Base-by-base conservation (phyloP, 148 eudicot species). In the Euryodendron excelsum region DNA sequence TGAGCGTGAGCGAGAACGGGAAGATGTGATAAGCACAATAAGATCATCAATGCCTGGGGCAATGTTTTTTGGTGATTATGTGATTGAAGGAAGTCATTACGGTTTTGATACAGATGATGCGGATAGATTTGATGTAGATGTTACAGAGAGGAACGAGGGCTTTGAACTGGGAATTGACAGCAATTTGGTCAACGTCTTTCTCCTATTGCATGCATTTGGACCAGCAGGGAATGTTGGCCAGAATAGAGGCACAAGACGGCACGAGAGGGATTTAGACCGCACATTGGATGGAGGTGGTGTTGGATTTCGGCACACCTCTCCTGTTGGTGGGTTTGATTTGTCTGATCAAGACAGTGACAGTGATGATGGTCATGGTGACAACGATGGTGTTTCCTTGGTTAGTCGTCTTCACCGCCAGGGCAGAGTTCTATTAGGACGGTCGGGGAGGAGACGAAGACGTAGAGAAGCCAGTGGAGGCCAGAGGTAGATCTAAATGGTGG, bases 21-120 rank as follows among this genome's bases (percentile, higher is more conserved):
- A 83, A 0, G 93, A 90, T 45, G 91, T 86, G 27, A 81, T 90
- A 31, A 90, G 91, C 78, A 86, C 88, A 13, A 82, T 90, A 44
- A 88, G 82, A 23, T 88, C 93, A 52, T 84, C 93, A 4, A 88
- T 86, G 89, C 93, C 91, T 13, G 91, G 93, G 72, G 89, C 91
- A 36, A 80, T 82, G 70, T 83, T 90, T 75, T 86, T 86, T 37
- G 91, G 93, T 21, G 93, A 90, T 80, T 90, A 87, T 71, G 93
- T 90, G 80, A 84, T 90, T 0, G 93, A 88, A 79, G 77, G 86
- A 60, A 72, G 74, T 58, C 73, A 79, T 31, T 76, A 62, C 39
- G 84, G 37, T 34, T 80, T 75, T 41, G 89, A 82, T 77, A 39
- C 84, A 20, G 89, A 84, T 27, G 90, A 86, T 17, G 88, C 82